Conservation (phyloP, 2,329 filamentous ascomycete genomes). For the Aspergillus clavatus region DNA sequence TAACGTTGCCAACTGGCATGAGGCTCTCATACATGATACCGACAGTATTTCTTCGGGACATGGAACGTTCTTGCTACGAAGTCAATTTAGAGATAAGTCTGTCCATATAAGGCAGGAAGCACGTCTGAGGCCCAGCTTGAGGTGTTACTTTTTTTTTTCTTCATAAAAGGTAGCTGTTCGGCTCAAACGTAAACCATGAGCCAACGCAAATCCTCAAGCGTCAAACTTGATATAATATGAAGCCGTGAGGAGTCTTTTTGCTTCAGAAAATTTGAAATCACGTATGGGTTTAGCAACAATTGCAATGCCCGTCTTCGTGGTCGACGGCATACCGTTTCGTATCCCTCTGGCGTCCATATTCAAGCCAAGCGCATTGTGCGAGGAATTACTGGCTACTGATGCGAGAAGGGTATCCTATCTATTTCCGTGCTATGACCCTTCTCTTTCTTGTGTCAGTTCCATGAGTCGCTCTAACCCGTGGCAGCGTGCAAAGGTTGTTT, state of each 20-base stretch:
- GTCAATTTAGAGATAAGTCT: too few species aligned
- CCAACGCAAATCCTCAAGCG: not conserved
- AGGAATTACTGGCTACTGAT: conserved; percentile 1
- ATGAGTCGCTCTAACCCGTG: not conserved
- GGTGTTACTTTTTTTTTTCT: too few species aligned
- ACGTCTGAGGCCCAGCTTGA: too few species aligned
- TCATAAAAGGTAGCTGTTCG: too few species aligned
- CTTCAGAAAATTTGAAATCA: not conserved
- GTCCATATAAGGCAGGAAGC: too few species aligned
- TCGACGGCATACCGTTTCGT: conserved; percentile 9
- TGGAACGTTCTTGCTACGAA: too few species aligned
- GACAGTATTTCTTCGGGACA: too few species aligned
- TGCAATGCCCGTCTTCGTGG: conserved; percentile 13
- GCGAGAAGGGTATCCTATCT: not conserved
- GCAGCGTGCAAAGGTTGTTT: not conserved
- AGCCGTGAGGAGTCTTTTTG: not conserved
- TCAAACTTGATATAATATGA: too few species aligned
- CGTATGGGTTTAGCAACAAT: not conserved
- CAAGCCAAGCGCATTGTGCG: not conserved
- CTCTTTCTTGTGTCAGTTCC: too few species aligned
- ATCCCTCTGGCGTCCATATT: conserved; percentile 9
- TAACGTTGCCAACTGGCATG: too few species aligned
- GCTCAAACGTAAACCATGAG: not conserved
- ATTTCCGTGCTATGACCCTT: too few species aligned
- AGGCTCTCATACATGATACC: too few species aligned